Evolutionary conservation across 2,329 filamentous ascomycete species (phyloP), one percentile per base, ranked within the genome.

Genomic region (Cladobotryum mycophilum): DNA sequence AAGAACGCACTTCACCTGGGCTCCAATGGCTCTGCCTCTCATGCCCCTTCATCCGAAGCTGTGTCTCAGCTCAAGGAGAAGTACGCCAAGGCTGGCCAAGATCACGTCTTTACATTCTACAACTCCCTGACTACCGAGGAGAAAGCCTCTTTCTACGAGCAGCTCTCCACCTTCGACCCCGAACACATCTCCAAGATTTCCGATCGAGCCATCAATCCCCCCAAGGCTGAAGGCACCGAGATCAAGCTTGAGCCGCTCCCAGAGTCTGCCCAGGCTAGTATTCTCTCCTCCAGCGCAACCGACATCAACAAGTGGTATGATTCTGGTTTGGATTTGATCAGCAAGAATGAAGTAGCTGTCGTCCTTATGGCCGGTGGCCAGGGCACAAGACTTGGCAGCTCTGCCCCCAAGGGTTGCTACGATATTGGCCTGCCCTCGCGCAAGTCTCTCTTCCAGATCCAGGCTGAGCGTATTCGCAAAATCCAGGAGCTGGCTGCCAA

Each of bases 311-410:
- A 79, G 68, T 99, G 92, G 91, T 93, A 96, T 70, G 74, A 86
- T 55, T 76, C 85, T 9, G 88, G 88, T 49, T 75, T 97, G 30
- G 92, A 89, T 66, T 86, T 92, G 37, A 80, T 95, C 53, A 76
- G 83, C 45, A 78, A 89, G 67, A 84, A 88, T 65, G 83, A 88
- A 67, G 80, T 95, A 37, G 78, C 83, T 33, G 93, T 99, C 15
- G 89, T 99, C 47, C 81, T 99, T 63, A 95, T 99, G 88, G 93
- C 93, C 52, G 93, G 93, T 66, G 93, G 93, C 34, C 93, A 99
- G 74, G 93, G 93, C 57, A 99, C 93, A 55, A 82, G 93, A 55
- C 75, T 99, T 56, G 93, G 93, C 60, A 96, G 90, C 76, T 93
- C 90, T 51, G 92, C 86, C 15, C 93, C 93, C 59, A 99, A 99